phyloP scores from a whole-genome alignment of 345 rosid species.

The Populus alba region DNA sequence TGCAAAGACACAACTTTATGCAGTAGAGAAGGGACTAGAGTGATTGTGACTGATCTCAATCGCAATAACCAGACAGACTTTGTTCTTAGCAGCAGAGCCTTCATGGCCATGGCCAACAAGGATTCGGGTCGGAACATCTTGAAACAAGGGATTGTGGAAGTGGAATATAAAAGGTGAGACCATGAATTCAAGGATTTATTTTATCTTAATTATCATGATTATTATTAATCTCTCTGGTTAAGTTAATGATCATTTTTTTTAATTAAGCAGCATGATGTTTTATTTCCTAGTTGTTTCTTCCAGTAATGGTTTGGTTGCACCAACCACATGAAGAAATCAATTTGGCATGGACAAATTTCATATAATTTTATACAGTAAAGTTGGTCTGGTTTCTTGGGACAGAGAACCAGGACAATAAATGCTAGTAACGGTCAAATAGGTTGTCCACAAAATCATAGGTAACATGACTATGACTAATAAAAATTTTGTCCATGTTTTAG shows the following conservation, averaged over 20 bases:
- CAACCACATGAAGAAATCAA: not conserved
- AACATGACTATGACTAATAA: not conserved
- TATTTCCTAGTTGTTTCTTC: not conserved
- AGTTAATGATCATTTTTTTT: not conserved
- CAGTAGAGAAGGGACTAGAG: constrained; percentile 56
- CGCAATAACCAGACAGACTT: constrained; percentile 60
- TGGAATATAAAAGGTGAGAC: constrained; percentile 69
- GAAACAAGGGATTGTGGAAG: constrained; percentile 59
- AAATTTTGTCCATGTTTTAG: not conserved
- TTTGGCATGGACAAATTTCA: not conserved
- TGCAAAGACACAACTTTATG: constrained; percentile 64
- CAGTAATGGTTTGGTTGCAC: constrained; percentile 5
- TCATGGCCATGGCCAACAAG: constrained; percentile 66
- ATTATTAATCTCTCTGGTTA: not conserved
- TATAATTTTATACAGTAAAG: not conserved
- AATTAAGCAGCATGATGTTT: not conserved
- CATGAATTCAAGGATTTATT: not conserved
- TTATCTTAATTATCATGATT: not conserved
- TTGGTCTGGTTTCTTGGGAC: not conserved
- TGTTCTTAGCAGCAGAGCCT: constrained; percentile 81
- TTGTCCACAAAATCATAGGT: not conserved
- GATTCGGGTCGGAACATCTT: constrained; percentile 49
- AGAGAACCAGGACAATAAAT: constrained; percentile 26
- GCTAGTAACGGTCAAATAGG: constrained; percentile 26
- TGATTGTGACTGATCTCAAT: constrained; percentile 70